Conservation (phyloP, 2,329 filamentous ascomycete species). For the Arachnomyces sp. region DNA sequence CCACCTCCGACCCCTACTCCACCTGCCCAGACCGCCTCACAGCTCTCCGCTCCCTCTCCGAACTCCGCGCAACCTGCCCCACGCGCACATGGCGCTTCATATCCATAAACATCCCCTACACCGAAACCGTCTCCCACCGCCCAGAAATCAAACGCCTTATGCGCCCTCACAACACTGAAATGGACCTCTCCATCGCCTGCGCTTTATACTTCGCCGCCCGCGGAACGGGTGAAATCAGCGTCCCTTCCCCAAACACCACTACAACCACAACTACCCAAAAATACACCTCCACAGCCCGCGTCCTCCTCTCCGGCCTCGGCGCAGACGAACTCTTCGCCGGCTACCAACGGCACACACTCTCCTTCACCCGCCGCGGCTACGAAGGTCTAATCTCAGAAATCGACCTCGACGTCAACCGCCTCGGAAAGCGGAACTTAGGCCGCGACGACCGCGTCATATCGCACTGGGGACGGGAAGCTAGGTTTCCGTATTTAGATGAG, state of each 20-base stretch:
- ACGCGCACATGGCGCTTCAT: conserved; percentile 73
- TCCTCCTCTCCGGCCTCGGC: conserved; percentile 84
- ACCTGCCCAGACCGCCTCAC: conserved; percentile 85
- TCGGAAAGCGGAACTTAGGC: conserved; percentile 90
- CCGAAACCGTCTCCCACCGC: conserved; percentile 62
- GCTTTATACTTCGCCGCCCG: conserved; percentile 93
- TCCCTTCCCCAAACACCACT: too few species aligned
- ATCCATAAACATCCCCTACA: conserved; percentile 68
- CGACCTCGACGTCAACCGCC: conserved; percentile 70
- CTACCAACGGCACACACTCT: conserved; percentile 73
- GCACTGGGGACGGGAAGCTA: conserved; percentile 78
- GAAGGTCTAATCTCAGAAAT: conserved; percentile 69
- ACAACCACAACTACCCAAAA: too few species aligned
- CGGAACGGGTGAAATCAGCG: conserved; percentile 48
- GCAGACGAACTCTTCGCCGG: conserved; percentile 95
- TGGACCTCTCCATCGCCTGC: conserved; percentile 91
- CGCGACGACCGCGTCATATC: conserved; percentile 87
- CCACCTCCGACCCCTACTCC: conserved; percentile 55
- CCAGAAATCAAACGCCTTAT: conserved; percentile 66
- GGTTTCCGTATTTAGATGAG: conserved; percentile 89
- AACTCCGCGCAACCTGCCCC: conserved; percentile 63
- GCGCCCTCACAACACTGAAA: conserved; percentile 90
- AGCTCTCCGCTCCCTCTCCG: conserved; percentile 68
- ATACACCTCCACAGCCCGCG: conserved; percentile 65
- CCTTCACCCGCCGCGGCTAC: conserved; percentile 63